A percentile compares a stretch with the other conserved stretches of the same genome.
phyloP scores from a whole-genome alignment of 1,284 basidiomycete species.

The Athelia psychrophila region DNA sequence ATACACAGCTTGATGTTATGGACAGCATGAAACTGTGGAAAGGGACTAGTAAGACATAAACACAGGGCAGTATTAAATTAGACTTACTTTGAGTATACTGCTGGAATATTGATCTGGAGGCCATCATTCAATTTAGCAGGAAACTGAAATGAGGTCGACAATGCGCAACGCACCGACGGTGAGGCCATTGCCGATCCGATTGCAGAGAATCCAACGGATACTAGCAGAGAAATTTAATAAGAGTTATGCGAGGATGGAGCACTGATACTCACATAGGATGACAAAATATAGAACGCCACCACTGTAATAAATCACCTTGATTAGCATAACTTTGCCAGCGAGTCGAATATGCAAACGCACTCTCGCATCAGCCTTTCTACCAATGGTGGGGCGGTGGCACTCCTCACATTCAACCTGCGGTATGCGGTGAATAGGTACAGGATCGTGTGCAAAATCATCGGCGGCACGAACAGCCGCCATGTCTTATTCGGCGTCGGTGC shows the following conservation, averaged over 20 bases:
- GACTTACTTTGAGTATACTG: conserved; percentile 1
- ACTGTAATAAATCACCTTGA: background rate
- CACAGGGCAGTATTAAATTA: background rate
- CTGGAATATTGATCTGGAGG: background rate
- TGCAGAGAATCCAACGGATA: background rate
- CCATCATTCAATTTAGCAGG: background rate
- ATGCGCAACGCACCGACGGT: background rate
- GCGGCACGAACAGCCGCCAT: background rate
- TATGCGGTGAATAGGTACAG: conserved; percentile 1
- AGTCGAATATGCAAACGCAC: background rate
- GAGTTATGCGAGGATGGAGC: background rate
- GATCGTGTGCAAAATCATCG: background rate
- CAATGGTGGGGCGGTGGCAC: background rate
- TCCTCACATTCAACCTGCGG: background rate
- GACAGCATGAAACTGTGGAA: conserved; percentile 1
- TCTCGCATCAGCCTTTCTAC: background rate
- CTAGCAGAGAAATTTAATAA: background rate
- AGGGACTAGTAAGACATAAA: background rate
- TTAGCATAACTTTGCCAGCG: too few relatives aligned
- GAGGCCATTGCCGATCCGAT: background rate
- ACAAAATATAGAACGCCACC: background rate
- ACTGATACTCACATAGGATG: background rate
- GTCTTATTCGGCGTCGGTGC: background rate
- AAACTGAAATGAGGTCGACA: background rate
- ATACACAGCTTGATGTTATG: conserved; percentile 1